Evolutionary conservation across 1,139 yeast genomes (phyloP).

Genomic region (Lizanozyma gosingica): DNA sequence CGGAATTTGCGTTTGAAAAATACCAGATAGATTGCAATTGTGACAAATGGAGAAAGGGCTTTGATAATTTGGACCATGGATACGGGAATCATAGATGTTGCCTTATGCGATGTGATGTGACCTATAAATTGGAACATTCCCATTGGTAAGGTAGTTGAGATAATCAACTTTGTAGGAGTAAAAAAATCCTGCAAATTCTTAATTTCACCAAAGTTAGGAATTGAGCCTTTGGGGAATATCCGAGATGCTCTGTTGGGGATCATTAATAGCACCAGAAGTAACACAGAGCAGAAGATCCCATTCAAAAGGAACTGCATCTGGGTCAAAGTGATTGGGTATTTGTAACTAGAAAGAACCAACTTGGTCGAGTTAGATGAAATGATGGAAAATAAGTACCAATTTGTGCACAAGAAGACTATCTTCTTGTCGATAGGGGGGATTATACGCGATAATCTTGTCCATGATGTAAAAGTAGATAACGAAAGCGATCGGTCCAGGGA

Average conservation of each 20-base stretch:
- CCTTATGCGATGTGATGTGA: constrained; percentile 81
- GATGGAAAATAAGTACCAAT: constrained; percentile 81
- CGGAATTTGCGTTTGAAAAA: constrained; percentile 51
- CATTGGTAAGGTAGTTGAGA: constrained; percentile 78
- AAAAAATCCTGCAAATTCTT: constrained; percentile 25
- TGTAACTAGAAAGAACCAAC: constrained; percentile 56
- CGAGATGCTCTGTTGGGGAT: not conserved
- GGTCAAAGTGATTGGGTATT: constrained; percentile 77
- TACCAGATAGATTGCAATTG: constrained; percentile 70
- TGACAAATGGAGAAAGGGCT: constrained; percentile 79
- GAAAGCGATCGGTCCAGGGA: constrained; percentile 1
- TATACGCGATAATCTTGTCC: constrained; percentile 3
- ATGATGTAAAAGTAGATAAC: constrained; percentile 1
- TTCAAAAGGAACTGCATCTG: constrained; percentile 76
- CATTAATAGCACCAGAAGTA: constrained; percentile 12
- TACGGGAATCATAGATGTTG: constrained; percentile 82
- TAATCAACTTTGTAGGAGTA: constrained; percentile 45
- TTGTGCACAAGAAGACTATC: constrained; percentile 40
- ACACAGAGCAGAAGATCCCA: constrained; percentile 38
- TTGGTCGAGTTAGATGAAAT: constrained; percentile 77
- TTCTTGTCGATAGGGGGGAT: constrained; percentile 23
- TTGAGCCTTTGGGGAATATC: constrained; percentile 1
- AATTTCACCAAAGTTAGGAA: constrained; percentile 10
- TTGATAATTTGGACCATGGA: constrained; percentile 88
- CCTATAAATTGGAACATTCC: constrained; percentile 88